Percentiles rank a stretch among this genome's conserved stretches.
phyloP scores from a whole-genome alignment of 2,329 filamentous ascomycete species.

The Orbilia brochopaga region DNA sequence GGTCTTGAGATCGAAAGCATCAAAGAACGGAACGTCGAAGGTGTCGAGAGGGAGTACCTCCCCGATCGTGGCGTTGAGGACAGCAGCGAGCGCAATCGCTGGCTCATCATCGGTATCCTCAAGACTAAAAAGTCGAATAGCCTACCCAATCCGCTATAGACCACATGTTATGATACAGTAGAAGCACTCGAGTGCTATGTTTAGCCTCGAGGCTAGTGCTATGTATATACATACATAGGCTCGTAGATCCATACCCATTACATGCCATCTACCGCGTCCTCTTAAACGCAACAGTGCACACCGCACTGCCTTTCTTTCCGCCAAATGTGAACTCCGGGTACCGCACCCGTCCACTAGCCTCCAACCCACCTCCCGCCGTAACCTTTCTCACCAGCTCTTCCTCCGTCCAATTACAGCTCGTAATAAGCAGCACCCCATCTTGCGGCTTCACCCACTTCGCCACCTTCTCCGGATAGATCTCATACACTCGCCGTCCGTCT shows the following conservation, averaged over 20 bases:
- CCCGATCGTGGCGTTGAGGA: conserved; percentile 69
- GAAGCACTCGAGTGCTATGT: no score
- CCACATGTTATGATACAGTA: no score
- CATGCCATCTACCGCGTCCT: conserved; percentile 60
- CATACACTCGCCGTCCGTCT: conserved; percentile 67
- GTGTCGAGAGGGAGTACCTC: conserved; percentile 68
- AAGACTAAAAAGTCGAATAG: conserved; percentile 54
- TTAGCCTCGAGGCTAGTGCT: no score
- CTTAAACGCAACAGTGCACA: conserved; percentile 83
- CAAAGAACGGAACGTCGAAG: conserved; percentile 73
- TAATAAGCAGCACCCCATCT: conserved; percentile 79
- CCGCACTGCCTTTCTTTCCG: conserved; percentile 83
- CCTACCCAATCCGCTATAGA: not conserved
- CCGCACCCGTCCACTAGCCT: conserved; percentile 71
- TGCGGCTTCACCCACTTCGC: conserved; percentile 68
- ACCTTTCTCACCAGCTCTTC: conserved; percentile 84
- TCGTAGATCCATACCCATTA: no score
- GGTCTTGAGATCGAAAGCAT: conserved; percentile 69
- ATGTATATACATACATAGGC: no score
- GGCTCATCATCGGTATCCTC: conserved; percentile 69
- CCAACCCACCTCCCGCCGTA: conserved; percentile 59
- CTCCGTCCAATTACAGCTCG: conserved; percentile 98
- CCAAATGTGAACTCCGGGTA: conserved; percentile 91
- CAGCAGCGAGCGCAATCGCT: conserved; percentile 69
- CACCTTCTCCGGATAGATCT: conserved; percentile 75